phyloP scores from a whole-genome alignment of 140 eudicot species.

The Cichorium intybus region DNA sequence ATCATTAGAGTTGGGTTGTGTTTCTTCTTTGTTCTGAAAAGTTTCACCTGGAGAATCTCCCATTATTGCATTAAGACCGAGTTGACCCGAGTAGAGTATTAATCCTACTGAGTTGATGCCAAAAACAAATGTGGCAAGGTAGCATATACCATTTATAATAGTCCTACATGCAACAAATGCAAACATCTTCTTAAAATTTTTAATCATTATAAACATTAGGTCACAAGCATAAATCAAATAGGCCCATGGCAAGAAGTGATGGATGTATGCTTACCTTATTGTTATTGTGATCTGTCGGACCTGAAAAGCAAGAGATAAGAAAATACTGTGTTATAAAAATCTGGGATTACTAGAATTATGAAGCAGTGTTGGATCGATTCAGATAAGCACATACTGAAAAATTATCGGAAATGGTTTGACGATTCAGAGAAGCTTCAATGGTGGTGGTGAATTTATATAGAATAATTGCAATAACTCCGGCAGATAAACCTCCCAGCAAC shows the following conservation, averaged over 20 bases:
- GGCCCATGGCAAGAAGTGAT: background rate
- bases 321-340: background rate
- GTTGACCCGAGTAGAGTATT: constrained; percentile 83
- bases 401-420: constrained; percentile 77
- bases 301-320: constrained; percentile 44
- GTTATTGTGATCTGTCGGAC: constrained; percentile 96
- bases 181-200: constrained; percentile 8
- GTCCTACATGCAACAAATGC: constrained; percentile 55
- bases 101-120: constrained; percentile 86
- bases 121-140: constrained; percentile 94
- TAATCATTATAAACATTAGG: constrained; percentile 8
- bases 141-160: constrained; percentile 86
- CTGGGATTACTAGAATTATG: background rate
- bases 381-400: constrained; percentile 66
- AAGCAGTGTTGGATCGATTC: background rate
- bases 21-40: constrained; percentile 25
- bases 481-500: constrained; percentile 79
- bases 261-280: constrained; percentile 51
- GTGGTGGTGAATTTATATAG: constrained; percentile 88
- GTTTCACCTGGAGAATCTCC: constrained; percentile 43
- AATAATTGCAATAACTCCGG: constrained; percentile 77
- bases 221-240: background rate
- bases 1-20: constrained; percentile 31
- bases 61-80: constrained; percentile 67
- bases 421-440: constrained; percentile 77